A percentile compares a stretch with the other conserved stretches of the same genome.
phyloP scores from a whole-genome alignment of 2,329 filamentous ascomycete species.

The Claviceps fusiformis region DNA sequence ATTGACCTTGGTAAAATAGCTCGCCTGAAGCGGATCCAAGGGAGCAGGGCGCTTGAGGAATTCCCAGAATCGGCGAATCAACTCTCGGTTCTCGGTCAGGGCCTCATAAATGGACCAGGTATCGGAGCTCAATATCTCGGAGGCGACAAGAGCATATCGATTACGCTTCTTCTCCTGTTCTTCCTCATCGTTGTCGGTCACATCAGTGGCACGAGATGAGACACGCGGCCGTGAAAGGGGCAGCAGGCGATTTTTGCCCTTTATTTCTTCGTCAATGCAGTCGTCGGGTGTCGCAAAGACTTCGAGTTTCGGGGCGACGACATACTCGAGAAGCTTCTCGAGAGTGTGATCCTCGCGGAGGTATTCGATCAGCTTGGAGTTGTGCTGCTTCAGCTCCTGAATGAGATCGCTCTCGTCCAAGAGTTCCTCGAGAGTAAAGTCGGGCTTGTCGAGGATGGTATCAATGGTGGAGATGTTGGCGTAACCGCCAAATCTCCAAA shows the following conservation, averaged over 20 bases:
- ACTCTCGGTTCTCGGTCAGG: slow-evolving; percentile 67
- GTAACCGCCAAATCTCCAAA: slow-evolving; percentile 99
- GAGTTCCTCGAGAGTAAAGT: slow-evolving; percentile 89
- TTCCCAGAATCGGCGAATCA: slow-evolving; percentile 77
- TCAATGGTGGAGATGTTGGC: slow-evolving; percentile 95
- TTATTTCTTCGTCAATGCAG: slow-evolving; percentile 37
- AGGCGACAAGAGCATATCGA: slow-evolving; percentile 86
- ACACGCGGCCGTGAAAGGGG: slow-evolving; percentile 39
- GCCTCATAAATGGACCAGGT: slow-evolving; percentile 95
- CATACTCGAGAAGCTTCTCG: slow-evolving; percentile 77
- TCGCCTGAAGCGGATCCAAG: slow-evolving; percentile 83
- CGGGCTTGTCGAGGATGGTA: slow-evolving; percentile 89
- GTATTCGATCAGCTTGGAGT: slow-evolving; percentile 94
- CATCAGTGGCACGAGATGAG: slow-evolving; percentile 36
- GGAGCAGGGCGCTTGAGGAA: slow-evolving; percentile 77
- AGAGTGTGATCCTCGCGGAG: slow-evolving; percentile 78
- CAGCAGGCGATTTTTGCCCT: slow-evolving; percentile 27
- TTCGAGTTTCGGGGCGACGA: slow-evolving; percentile 64
- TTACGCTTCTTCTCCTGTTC: slow-evolving; percentile 83
- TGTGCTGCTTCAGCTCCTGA: slow-evolving; percentile 95
- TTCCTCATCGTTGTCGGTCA: slow-evolving; percentile 43
- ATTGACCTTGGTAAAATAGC: slow-evolving; percentile 98
- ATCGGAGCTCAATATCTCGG: slow-evolving; percentile 87
- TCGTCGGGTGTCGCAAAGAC: slow-evolving; percentile 37
- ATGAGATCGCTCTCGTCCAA: slow-evolving; percentile 93